Evolutionary conservation across 2,329 filamentous ascomycete genomes (phyloP), one percentile per base, ranked within the genome.

Genomic region (Trichoderma sp.): DNA sequence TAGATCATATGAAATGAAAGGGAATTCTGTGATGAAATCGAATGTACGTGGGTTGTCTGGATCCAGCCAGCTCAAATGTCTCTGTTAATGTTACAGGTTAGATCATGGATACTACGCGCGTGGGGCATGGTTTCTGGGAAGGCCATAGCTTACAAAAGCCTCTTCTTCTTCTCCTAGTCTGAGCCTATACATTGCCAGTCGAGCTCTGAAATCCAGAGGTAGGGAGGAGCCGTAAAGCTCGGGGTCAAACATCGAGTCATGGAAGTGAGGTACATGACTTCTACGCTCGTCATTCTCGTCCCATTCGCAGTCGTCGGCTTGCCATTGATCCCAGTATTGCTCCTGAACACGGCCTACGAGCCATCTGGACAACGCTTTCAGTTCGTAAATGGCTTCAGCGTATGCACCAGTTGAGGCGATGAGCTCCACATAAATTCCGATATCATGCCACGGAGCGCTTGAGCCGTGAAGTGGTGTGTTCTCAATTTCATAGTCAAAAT

Each of bases 301-400:
- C 89, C 94, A 99, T 82, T 99, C 96, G 71, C 94, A 88, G 79
- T 97, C 94, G 78, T 98, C 93, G 6, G 88, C 85, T 34, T 87
- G 84, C 74, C 87, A 86, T 9, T 86, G 79, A 72, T 97, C 92
- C 96, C 96, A 99, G 77, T 90, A 93, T 0, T 78, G 81, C 79
- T 99, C 95, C 5, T 87, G 84, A 43, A 86, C 84, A 63, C 96
- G 90, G 9, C 93, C 93, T 51, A 97, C 85, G 70, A 97, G 85
- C 94, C 94, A 97, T 71, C 97, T 87, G 26, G 92, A 89, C 18
- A 97, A 81, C 2, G 85, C 85, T 79, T 93, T 96, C 14, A 97
- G 84, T 73, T 91, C 88, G 32, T 81, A 81, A 3, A 97, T 87
- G 3, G 92, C 94, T 74, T 91, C 86, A 6, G 85, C 81, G 76